Evolutionary conservation across 2,329 filamentous ascomycete genomes (phyloP).

Genomic region (Paracoccidioides lutzii): DNA sequence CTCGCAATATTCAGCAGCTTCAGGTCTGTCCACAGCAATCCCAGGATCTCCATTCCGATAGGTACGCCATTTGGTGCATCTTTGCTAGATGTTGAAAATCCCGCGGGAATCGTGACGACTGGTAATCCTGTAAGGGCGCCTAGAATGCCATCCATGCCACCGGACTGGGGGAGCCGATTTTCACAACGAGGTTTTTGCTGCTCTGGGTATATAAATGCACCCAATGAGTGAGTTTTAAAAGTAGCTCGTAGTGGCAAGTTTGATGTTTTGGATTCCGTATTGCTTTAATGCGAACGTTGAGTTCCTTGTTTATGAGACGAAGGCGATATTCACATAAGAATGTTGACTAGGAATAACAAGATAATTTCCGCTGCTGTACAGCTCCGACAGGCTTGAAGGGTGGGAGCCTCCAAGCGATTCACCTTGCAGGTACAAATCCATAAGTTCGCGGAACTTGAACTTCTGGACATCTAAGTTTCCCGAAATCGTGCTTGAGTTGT

Average conservation of each 20-base stretch:
- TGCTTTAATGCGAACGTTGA: constrained; percentile 37
- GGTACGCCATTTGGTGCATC: constrained; percentile 45
- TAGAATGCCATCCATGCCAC: constrained; percentile 42
- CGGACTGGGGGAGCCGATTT: constrained; percentile 42
- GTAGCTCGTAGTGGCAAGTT: constrained; percentile 38
- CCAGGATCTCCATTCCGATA: constrained; percentile 53
- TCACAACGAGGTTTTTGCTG: constrained; percentile 52
- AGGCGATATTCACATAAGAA: constrained; percentile 39
- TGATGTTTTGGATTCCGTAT: constrained; percentile 41
- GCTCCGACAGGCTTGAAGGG: constrained; percentile 32
- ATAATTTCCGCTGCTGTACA: constrained; percentile 42
- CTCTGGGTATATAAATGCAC: constrained; percentile 51
- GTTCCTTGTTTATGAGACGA: constrained; percentile 41
- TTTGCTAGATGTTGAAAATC: constrained; percentile 6
- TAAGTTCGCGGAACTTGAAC: constrained; percentile 45
- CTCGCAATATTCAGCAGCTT: constrained; percentile 43
- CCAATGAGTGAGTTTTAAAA: constrained; percentile 38
- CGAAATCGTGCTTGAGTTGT: constrained; percentile 40
- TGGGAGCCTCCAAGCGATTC: constrained; percentile 12
- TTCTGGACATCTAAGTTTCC: constrained; percentile 45
- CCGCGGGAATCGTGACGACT: constrained; percentile 33
- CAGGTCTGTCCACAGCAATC: constrained; percentile 43
- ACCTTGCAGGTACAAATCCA: constrained; percentile 44
- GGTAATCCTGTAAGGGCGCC: constrained; percentile 42
- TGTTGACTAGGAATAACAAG: constrained; percentile 49